Conservation (phyloP, 768 basidiomycete species). For the Calvatia gigantea region DNA sequence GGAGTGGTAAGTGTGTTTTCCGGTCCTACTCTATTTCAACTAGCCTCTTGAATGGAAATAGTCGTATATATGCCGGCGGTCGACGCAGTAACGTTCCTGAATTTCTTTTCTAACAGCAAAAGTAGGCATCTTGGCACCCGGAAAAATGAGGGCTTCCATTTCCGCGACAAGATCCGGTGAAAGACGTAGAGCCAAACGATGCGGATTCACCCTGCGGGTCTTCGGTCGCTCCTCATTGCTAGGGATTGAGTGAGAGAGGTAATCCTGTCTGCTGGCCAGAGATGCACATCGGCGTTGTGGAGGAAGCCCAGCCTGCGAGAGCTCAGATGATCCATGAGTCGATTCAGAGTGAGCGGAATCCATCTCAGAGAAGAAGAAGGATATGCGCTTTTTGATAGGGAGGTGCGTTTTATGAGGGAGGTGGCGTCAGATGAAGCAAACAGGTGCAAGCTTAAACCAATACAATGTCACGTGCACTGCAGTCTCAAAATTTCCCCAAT, state of each 20-base stretch:
- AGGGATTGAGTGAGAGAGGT: constrained; percentile 17
- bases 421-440: constrained; percentile 10
- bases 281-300: constrained; percentile 20
- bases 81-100: constrained; percentile 66
- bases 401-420: not conserved
- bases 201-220: constrained; percentile 60
- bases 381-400: not conserved
- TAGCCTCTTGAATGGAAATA: constrained; percentile 66
- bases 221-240: constrained; percentile 35
- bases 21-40: not conserved
- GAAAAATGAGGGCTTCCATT: constrained; percentile 66
- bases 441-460: not conserved
- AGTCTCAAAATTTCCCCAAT: too few species aligned
- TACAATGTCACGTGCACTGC: constrained; percentile 19
- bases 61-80: constrained; percentile 74
- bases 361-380: not conserved
- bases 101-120: constrained; percentile 68
- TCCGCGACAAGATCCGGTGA: constrained; percentile 66
- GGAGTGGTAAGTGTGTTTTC: not conserved
- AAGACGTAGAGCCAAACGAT: constrained; percentile 63
- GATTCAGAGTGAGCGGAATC: not conserved
- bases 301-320: constrained; percentile 10
- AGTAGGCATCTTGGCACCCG: constrained; percentile 76
- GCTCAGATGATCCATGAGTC: not conserved
- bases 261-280: constrained; percentile 19